Evolutionary conservation across 805 yeast species (phyloP).

Genomic region (Candida boleticola): DNA sequence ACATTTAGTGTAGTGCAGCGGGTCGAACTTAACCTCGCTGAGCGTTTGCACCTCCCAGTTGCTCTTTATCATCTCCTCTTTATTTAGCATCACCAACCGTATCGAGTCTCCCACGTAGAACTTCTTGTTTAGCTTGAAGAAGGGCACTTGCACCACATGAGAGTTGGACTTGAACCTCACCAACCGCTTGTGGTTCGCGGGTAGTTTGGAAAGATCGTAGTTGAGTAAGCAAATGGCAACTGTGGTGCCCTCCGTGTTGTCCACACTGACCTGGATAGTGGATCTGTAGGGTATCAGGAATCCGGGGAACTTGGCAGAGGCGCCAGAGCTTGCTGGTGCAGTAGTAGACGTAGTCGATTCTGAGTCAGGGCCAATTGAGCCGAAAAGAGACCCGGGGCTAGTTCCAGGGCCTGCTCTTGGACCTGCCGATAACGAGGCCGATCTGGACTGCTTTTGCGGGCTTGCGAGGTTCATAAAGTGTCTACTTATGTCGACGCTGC

Average conservation of each 20-base stretch:
- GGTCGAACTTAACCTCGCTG: conserved; percentile 1
- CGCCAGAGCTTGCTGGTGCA: neutral
- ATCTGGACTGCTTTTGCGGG: neutral
- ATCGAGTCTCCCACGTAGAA: conserved; percentile 2
- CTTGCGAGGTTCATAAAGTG: neutral
- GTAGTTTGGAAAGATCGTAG: conserved; percentile 1
- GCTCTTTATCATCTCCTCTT: neutral
- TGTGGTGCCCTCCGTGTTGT: conserved; percentile 1
- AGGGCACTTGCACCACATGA: neutral
- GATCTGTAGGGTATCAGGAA: conserved; percentile 3
- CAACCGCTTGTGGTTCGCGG: neutral
- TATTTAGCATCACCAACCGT: conserved; percentile 1
- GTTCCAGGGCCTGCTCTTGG: neutral
- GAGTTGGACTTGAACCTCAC: conserved; percentile 1
- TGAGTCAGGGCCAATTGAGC: too few species aligned
- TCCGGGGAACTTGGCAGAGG: conserved; percentile 1
- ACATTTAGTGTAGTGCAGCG: neutral
- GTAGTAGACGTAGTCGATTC: neutral
- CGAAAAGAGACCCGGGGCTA: neutral
- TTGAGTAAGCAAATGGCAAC: conserved; percentile 2
- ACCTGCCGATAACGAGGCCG: neutral
- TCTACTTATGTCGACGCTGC: conserved; percentile 1
- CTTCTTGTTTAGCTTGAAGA: neutral
- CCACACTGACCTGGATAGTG: neutral
- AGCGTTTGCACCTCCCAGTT: neutral